phyloP scores from a whole-genome alignment of 371 early-diverging fungal genomes.

The Zychaea mexicana region DNA sequence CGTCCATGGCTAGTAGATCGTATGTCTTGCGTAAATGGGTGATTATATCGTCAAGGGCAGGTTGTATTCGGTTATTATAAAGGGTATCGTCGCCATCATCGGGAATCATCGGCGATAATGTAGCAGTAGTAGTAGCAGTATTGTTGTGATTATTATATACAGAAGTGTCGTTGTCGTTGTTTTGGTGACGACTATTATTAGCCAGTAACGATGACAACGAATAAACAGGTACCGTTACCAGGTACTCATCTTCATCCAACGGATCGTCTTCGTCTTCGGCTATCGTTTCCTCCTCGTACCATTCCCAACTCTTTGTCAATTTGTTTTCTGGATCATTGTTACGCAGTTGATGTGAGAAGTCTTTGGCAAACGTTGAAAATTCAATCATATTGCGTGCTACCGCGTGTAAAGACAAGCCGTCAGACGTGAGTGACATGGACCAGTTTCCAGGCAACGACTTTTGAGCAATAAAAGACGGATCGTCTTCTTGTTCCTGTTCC shows the following conservation, averaged over 20 bases:
- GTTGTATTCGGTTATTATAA: slow-evolving; percentile 1
- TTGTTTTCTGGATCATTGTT: slow-evolving; percentile 33
- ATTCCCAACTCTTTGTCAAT: slow-evolving; percentile 12
- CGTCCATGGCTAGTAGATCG: neutral
- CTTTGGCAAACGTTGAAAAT: slow-evolving; percentile 31
- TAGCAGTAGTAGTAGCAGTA: neutral
- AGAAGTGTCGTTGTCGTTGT: neutral
- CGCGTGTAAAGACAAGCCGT: slow-evolving; percentile 40
- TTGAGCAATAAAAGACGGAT: too few relatives aligned
- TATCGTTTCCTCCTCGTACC: slow-evolving; percentile 24
- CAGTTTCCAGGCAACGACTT: slow-evolving; percentile 18
- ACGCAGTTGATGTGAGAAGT: slow-evolving; percentile 33
- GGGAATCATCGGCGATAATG: neutral
- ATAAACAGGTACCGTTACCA: slow-evolving; percentile 40
- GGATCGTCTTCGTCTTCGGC: slow-evolving; percentile 32
- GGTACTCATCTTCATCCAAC: slow-evolving; percentile 42
- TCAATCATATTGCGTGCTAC: slow-evolving; percentile 29
- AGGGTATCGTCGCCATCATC: neutral
- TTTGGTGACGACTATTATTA: neutral
- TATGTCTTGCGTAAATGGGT: neutral
- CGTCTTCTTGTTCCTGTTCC: neutral
- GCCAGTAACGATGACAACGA: slow-evolving; percentile 17
- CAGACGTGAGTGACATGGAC: slow-evolving; percentile 39
- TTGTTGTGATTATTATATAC: neutral
- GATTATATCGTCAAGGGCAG: neutral